phyloP scores from a whole-genome alignment of 2,329 filamentous ascomycete species.

The Fusarium papillatum region DNA sequence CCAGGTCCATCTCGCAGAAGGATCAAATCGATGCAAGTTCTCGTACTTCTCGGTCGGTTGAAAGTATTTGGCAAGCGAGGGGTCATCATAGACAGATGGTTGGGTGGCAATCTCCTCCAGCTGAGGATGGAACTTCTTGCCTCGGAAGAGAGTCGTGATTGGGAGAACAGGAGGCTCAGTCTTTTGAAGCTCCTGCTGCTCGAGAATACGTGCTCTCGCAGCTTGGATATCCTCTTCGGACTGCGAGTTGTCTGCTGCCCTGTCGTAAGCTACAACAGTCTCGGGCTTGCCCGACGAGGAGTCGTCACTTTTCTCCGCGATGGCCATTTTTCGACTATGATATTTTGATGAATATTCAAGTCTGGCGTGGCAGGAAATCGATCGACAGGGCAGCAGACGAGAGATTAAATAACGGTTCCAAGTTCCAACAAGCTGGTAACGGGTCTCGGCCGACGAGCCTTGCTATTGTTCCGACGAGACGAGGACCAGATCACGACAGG shows the following conservation, averaged over 20 bases:
- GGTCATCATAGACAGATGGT: conserved; percentile 59
- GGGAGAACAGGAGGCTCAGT: conserved; percentile 27
- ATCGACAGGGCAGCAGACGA: neutral
- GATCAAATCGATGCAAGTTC: conserved; percentile 62
- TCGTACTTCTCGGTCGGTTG: conserved; percentile 50
- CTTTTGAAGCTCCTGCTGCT: conserved; percentile 28
- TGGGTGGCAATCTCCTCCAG: neutral
- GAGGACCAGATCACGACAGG: neutral
- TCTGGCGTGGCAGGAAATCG: neutral
- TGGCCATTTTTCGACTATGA: neutral
- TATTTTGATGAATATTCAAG: neutral
- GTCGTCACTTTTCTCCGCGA: neutral
- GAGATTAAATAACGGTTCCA: conserved; percentile 1
- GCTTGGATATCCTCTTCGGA: conserved; percentile 13
- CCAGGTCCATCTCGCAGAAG: conserved; percentile 55
- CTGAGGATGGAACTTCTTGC: conserved; percentile 17
- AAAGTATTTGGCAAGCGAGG: conserved; percentile 54
- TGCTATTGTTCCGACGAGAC: neutral
- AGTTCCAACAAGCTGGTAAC: neutral
- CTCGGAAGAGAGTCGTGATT: conserved; percentile 16
- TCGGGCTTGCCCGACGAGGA: neutral
- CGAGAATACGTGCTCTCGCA: conserved; percentile 14
- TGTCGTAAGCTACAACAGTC: neutral
- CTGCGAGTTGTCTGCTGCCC: neutral
- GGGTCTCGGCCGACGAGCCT: conserved; percentile 13